A percentile compares a stretch with the other conserved stretches of the same genome.
Evolutionary conservation across 2,329 filamentous ascomycete genomes (phyloP).

Genomic region (Alternaria metachromatica): DNA sequence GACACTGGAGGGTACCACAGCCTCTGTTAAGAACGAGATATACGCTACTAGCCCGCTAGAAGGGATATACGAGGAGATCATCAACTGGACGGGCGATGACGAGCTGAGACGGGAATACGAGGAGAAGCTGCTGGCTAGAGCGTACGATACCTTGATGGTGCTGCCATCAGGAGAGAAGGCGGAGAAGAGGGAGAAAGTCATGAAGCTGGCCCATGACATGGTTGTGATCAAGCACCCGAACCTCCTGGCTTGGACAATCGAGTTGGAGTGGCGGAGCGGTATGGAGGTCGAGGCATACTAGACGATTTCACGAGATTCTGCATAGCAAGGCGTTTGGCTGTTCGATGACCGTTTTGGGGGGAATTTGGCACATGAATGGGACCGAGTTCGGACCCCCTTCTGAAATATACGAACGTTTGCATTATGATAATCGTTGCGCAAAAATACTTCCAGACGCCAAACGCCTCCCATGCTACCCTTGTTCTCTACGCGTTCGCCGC

Average conservation of each 20-base stretch:
- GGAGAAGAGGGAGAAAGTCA: conserved; percentile 73
- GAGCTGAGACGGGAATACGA: conserved; percentile 83
- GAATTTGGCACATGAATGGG: neutral
- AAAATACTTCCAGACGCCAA: conserved; percentile 1
- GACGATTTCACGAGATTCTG: neutral
- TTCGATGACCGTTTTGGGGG: neutral
- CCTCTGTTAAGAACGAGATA: conserved; percentile 87
- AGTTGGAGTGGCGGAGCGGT: conserved; percentile 79
- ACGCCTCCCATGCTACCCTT: conserved; percentile 22
- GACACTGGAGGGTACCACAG: conserved; percentile 79
- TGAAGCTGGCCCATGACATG: conserved; percentile 85
- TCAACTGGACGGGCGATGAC: conserved; percentile 91
- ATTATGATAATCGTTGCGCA: neutral
- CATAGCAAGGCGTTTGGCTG: conserved; percentile 8
- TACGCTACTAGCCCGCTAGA: conserved; percentile 78
- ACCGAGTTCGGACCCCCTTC: neutral
- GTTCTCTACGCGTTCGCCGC: conserved; percentile 15
- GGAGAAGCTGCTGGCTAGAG: conserved; percentile 84
- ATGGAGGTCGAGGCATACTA: conserved; percentile 35
- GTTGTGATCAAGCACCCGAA: conserved; percentile 94
- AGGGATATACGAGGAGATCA: conserved; percentile 78
- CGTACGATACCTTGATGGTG: conserved; percentile 77
- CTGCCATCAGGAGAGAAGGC: conserved; percentile 72
- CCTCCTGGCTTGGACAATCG: conserved; percentile 87
- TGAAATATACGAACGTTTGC: neutral